Evolutionary conservation across 352 stramenopile species (phyloP).

Genomic region (Pythium sukuiense): DNA sequence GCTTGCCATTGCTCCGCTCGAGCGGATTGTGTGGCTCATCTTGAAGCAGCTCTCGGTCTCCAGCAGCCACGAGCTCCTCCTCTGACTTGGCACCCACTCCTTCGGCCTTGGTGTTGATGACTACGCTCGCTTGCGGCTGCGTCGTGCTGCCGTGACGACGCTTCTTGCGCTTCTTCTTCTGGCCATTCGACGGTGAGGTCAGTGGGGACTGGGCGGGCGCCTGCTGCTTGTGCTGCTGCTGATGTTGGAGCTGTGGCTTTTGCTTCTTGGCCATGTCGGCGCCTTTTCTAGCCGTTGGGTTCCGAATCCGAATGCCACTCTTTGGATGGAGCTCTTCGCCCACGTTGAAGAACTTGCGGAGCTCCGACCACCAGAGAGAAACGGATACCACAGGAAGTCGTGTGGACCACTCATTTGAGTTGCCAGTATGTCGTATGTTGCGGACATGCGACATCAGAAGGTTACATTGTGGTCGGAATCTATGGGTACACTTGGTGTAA

Average conservation of each 20-base stretch:
- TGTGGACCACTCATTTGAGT: not conserved
- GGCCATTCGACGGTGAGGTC: conserved; percentile 7
- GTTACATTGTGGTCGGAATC: not conserved
- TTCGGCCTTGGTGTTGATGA: no score
- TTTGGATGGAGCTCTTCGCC: not conserved
- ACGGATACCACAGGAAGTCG: not conserved
- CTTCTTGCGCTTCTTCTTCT: conserved; percentile 30
- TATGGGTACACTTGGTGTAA: no score
- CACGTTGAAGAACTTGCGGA: not conserved
- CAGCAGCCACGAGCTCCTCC: not conserved
- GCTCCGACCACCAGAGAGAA: conserved; percentile 5
- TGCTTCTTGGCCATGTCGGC: not conserved
- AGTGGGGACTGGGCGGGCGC: not conserved
- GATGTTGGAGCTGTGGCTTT: not conserved
- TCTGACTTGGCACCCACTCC: not conserved
- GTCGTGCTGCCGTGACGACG: conserved; percentile 15
- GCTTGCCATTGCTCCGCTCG: conserved; percentile 1
- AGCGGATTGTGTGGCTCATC: not conserved
- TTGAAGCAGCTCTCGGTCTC: not conserved
- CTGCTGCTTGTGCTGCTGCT: not conserved
- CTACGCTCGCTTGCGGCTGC: not conserved
- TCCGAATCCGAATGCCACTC: not conserved
- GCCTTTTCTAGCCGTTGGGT: not conserved
- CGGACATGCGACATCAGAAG: not conserved
- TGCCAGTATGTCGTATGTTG: not conserved